phyloP scores from a whole-genome alignment of 257 asterid species.

The Nicotiana obtusifolia region DNA sequence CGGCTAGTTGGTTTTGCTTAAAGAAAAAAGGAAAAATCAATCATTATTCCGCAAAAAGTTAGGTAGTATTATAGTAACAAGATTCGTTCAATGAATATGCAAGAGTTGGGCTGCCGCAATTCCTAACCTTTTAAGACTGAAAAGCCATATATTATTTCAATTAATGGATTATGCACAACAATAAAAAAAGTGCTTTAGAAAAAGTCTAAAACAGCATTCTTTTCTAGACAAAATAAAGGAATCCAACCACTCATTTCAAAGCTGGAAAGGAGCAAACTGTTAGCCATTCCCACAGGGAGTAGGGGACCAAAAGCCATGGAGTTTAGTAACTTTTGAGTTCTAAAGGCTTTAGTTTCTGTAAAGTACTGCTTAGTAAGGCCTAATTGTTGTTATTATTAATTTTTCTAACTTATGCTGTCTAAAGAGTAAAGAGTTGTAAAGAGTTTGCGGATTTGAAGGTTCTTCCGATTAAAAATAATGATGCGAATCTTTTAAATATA shows the following conservation, averaged over 20 bases:
- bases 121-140: background rate
- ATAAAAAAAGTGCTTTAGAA: background rate
- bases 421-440: no score
- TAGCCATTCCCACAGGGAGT: background rate
- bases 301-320: background rate
- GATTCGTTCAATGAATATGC: constrained; percentile 3
- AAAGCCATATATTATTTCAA: background rate
- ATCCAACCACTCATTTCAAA: no score
- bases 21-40: no score
- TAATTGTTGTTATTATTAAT: background rate
- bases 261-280: background rate
- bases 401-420: background rate
- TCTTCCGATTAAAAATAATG: background rate
- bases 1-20: no score
- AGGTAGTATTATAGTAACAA: background rate
- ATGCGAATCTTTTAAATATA: background rate
- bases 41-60: background rate
- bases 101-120: constrained; percentile 3
- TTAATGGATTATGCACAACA: background rate
- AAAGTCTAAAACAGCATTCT: background rate
- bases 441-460: background rate
- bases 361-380: background rate
- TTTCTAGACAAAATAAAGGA: no score
- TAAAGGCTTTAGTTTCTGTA: background rate
- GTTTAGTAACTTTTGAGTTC: background rate